Evolutionary conservation across 2,329 filamentous ascomycete species (phyloP).

Genomic region (Penicillium sclerotigenum): DNA sequence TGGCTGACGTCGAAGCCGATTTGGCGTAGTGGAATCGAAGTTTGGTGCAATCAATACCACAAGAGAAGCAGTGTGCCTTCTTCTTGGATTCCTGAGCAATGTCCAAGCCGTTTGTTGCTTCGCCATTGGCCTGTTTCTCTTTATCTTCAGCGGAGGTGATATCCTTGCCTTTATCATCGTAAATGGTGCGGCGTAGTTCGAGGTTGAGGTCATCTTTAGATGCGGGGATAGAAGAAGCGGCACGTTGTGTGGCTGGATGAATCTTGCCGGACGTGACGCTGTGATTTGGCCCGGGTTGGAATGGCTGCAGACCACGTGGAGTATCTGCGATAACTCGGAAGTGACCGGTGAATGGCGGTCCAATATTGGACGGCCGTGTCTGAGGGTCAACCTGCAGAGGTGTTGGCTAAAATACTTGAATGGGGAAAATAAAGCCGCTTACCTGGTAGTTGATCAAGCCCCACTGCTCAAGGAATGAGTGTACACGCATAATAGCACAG

Average conservation of each 20-base stretch:
- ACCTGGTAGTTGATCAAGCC: constrained; percentile 99
- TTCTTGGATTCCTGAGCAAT: constrained; percentile 62
- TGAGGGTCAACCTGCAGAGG: constrained; percentile 80
- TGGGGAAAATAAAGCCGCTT: constrained; percentile 26
- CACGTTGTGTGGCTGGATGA: constrained; percentile 66
- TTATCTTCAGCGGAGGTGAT: constrained; percentile 68
- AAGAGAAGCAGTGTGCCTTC: constrained; percentile 79
- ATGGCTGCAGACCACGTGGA: constrained; percentile 87
- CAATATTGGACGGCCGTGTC: constrained; percentile 89
- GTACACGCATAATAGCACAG: constrained; percentile 98
- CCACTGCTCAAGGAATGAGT: constrained; percentile 98
- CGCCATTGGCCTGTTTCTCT: constrained; percentile 66
- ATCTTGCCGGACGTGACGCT: constrained; percentile 60
- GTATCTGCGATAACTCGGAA: constrained; percentile 96
- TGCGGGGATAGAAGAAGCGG: constrained; percentile 62
- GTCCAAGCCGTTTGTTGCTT: constrained; percentile 64
- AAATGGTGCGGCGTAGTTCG: constrained; percentile 92
- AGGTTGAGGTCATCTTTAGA: constrained; percentile 81
- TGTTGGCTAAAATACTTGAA: constrained; percentile 28
- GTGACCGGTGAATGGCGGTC: constrained; percentile 93
- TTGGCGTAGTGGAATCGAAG: constrained; percentile 70
- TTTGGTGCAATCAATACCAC: constrained; percentile 81
- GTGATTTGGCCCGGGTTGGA: constrained; percentile 83
- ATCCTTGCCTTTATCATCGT: constrained; percentile 87
- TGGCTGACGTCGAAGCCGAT: constrained; percentile 53